These are phyloP conservation scores for Anaeramoeba ignava DNA, from an alignment of 78 protist species.

Conservation along the genomic window DNA sequence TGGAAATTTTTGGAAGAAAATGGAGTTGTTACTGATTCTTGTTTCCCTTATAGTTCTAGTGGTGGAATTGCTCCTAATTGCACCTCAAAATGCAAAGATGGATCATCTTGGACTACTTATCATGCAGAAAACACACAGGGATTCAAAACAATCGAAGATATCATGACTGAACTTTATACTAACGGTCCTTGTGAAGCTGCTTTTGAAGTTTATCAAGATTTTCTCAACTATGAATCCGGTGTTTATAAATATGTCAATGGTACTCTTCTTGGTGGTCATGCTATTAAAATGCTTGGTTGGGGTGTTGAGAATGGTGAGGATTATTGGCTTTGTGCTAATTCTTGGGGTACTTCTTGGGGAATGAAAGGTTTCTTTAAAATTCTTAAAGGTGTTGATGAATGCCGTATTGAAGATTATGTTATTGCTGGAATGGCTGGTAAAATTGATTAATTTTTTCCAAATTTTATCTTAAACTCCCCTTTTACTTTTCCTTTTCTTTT, in stretches of 20 bases:
- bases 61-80: constrained; percentile 6
- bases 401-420: constrained; percentile 46
- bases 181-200: constrained; percentile 27
- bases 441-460: too few species aligned
- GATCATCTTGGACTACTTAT: not conserved
- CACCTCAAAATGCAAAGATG: constrained; percentile 9
- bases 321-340: constrained; percentile 61
- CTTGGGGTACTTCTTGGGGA: constrained; percentile 70
- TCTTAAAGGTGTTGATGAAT: constrained; percentile 39
- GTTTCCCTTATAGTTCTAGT: constrained; percentile 18
- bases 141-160: constrained; percentile 4
- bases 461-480: too few species aligned
- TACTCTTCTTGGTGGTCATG: constrained; percentile 22
- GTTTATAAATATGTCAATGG: constrained; percentile 27
- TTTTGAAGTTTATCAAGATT: constrained; percentile 33
- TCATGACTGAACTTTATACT: not conserved
- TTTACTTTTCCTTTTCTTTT: too few species aligned
- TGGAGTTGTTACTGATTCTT: constrained; percentile 15
- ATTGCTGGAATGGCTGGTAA: too few species aligned
- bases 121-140: constrained; percentile 5
- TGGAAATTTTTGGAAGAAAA: not conserved
- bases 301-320: constrained; percentile 34
- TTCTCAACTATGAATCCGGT: constrained; percentile 29
- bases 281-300: constrained; percentile 34
- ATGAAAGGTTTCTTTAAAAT: constrained; percentile 49